phyloP scores from a whole-genome alignment of 306 rosid species.

The Purshia tridentata region DNA sequence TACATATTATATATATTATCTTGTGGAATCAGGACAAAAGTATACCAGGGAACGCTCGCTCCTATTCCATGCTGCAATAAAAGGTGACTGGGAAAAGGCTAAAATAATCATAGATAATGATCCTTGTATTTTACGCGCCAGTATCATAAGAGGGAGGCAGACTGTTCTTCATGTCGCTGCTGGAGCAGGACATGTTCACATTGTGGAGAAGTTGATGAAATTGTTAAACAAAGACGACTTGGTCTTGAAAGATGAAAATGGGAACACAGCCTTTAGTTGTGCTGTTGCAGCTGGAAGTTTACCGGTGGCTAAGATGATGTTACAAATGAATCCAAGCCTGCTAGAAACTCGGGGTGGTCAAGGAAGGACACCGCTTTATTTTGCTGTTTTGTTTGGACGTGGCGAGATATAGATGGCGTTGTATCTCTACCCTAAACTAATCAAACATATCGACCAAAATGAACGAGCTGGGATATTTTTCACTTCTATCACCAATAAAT shows the following conservation, averaged over 20 bases:
- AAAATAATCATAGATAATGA: not conserved
- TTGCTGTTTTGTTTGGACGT: too few species aligned
- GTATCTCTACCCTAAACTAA: too few species aligned
- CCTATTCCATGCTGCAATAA: not conserved
- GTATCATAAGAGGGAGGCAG: not conserved
- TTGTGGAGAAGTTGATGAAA: conserved; percentile 11
- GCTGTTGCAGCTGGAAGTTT: too few species aligned
- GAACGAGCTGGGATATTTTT: too few species aligned
- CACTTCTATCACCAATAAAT: too few species aligned
- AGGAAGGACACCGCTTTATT: too few species aligned
- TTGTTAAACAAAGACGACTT: not conserved
- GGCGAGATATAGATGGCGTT: too few species aligned
- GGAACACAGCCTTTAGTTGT: not conserved
- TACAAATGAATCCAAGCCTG: too few species aligned
- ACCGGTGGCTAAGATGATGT: too few species aligned
- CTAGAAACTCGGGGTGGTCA: too few species aligned
- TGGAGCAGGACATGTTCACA: not conserved
- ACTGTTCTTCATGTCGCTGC: conserved; percentile 13
- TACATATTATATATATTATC: too few species aligned
- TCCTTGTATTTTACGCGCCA: not conserved
- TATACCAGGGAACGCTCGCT: not conserved
- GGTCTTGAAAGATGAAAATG: not conserved
- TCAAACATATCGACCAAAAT: too few species aligned
- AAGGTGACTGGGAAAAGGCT: not conserved
- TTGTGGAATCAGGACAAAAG: not conserved